Evolutionary conservation across 148 eudicot species (phyloP).

Genomic region (Drosera capensis): DNA sequence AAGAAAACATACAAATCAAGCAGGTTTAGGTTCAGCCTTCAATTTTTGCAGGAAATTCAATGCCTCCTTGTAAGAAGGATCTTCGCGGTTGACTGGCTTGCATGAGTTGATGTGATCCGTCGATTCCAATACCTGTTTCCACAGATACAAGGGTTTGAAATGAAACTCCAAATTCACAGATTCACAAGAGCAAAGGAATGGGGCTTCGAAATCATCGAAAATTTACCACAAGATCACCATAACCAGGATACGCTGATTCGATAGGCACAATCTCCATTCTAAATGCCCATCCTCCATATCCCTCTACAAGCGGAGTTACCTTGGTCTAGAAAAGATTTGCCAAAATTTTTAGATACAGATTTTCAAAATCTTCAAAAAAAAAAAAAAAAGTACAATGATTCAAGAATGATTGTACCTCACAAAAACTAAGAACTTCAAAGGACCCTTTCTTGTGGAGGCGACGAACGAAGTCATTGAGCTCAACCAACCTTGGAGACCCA

Average conservation of each 20-base stretch:
- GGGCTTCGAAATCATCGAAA: neutral
- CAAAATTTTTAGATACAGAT: conserved; percentile 7
- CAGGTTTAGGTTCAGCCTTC: conserved; percentile 45
- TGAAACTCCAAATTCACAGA: too few relatives aligned
- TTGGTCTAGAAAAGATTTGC: conserved; percentile 57
- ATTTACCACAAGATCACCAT: conserved; percentile 96
- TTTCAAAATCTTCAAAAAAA: neutral
- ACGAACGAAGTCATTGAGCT: conserved; percentile 81
- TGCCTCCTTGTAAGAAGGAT: conserved; percentile 76
- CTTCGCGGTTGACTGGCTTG: conserved; percentile 70
- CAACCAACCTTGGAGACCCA: conserved; percentile 85
- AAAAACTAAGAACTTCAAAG: conserved; percentile 90
- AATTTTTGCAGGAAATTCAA: conserved; percentile 67
- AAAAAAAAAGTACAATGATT: neutral
- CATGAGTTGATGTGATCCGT: conserved; percentile 97
- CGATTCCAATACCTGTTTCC: conserved; percentile 72
- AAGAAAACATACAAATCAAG: too few relatives aligned
- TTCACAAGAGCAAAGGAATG: too few relatives aligned
- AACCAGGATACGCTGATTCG: conserved; percentile 99
- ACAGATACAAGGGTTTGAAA: neutral
- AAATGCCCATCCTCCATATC: conserved; percentile 98
- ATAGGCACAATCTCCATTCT: conserved; percentile 94
- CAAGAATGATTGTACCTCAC: too few relatives aligned
- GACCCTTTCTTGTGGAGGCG: conserved; percentile 59
- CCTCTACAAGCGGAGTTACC: conserved; percentile 96